Evolutionary conservation across 768 basidiomycete genomes (phyloP).

Genomic region (Phlebiopsis flavidoalba): DNA sequence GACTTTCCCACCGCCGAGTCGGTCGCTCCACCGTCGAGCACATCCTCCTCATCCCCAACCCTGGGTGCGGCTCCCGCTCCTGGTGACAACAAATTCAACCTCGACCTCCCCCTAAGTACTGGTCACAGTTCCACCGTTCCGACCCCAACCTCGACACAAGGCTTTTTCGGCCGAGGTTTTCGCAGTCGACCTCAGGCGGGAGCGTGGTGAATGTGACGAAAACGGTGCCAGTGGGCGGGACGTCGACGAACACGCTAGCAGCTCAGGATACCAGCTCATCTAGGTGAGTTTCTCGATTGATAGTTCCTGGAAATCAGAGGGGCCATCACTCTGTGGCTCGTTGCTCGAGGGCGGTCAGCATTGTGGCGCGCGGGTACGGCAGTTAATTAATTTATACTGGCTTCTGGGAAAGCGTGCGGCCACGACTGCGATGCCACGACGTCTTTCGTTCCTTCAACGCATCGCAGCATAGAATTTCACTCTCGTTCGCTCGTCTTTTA

Average conservation of each 20-base stretch:
- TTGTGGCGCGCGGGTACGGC: no score
- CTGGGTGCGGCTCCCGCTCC: not conserved
- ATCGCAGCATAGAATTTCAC: no score
- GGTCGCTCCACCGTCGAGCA: not conserved
- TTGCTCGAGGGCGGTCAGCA: no score
- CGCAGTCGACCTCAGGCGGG: not conserved
- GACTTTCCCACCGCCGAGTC: not conserved
- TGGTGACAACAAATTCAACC: slow-evolving; percentile 7
- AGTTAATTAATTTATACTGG: no score
- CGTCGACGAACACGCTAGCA: not conserved
- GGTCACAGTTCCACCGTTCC: not conserved
- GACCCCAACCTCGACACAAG: not conserved
- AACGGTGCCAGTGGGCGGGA: not conserved
- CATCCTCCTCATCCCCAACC: not conserved
- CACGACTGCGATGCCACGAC: no score
- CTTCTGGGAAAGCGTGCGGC: no score
- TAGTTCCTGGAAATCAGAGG: not conserved
- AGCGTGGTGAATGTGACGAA: not conserved
- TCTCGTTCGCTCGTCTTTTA: not conserved
- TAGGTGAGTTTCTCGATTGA: slow-evolving; percentile 12
- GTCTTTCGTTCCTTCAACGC: not conserved
- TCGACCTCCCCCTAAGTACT: not conserved
- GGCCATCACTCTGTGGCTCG: no score
- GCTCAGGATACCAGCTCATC: slow-evolving; percentile 3
- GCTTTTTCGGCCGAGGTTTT: not conserved